These are phyloP conservation scores for Xylaria longipes DNA, from an alignment of 495 filamentous ascomycete genomes.

Conservation along the genomic window DNA sequence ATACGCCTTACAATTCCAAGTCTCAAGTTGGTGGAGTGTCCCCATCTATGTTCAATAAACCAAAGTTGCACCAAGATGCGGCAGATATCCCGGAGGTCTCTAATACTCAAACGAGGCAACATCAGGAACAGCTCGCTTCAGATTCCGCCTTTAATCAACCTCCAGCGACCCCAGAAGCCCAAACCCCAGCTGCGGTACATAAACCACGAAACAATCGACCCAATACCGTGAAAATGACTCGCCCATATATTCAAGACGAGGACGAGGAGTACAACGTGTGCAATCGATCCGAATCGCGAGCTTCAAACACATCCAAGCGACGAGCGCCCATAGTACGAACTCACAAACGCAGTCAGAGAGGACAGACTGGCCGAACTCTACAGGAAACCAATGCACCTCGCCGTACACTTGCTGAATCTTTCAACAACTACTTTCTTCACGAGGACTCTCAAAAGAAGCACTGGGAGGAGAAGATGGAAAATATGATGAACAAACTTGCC, in stretches of 20 bases:
- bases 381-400: slow-evolving; percentile 27
- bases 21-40: not conserved
- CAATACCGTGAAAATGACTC: not conserved
- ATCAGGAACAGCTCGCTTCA: not conserved
- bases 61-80: not conserved
- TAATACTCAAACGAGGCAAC: not conserved
- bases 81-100: not conserved
- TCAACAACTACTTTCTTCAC: slow-evolving; percentile 31
- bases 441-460: slow-evolving; percentile 31
- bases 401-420: slow-evolving; percentile 29
- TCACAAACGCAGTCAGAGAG: not conserved
- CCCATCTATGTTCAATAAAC: not conserved
- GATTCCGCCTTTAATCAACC: not conserved
- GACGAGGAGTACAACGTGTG: slow-evolving; percentile 13
- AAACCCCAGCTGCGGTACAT: not conserved
- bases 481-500: slow-evolving; percentile 34
- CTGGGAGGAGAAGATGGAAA: slow-evolving; percentile 34
- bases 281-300: slow-evolving; percentile 31
- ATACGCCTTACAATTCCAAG: not conserved
- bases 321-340: slow-evolving; percentile 20
- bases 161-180: not conserved
- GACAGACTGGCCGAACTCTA: slow-evolving; percentile 19
- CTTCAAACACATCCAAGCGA: slow-evolving; percentile 35
- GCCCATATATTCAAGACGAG: not conserved
- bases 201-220: not conserved